phyloP scores from a whole-genome alignment of 148 eudicot species.

The Gaultheria prostrata region DNA sequence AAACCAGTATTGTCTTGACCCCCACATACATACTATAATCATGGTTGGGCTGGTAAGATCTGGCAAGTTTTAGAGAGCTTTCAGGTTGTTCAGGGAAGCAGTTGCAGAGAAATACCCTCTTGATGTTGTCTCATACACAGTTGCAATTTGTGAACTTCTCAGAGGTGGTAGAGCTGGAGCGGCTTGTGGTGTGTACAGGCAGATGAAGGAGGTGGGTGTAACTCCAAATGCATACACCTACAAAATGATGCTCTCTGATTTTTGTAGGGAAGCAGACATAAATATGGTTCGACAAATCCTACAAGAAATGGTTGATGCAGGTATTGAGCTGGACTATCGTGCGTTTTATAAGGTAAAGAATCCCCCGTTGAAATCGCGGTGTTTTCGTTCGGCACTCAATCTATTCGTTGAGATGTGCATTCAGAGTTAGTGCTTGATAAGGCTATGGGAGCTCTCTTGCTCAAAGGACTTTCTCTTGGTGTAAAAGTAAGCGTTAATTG shows the following conservation, averaged over 20 bases:
- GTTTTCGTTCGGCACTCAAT: slow-evolving; percentile 16
- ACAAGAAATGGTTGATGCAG: slow-evolving; percentile 37
- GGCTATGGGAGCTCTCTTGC: slow-evolving; percentile 24
- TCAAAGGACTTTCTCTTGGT: slow-evolving; percentile 24
- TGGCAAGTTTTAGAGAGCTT: too few relatives aligned
- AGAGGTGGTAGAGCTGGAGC: too few relatives aligned
- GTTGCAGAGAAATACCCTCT: too few relatives aligned
- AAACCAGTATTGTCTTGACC: slow-evolving; percentile 29
- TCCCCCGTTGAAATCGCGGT: slow-evolving; percentile 18
- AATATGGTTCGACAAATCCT: slow-evolving; percentile 34
- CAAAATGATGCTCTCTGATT: slow-evolving; percentile 36
- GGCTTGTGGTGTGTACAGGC: slow-evolving; percentile 38
- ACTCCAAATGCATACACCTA: slow-evolving; percentile 35
- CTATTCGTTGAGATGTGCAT: slow-evolving; percentile 32
- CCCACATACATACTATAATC: slow-evolving; percentile 42
- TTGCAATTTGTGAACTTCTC: too few relatives aligned
- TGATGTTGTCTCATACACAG: too few relatives aligned
- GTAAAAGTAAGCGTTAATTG: slow-evolving; percentile 15
- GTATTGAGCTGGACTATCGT: slow-evolving; percentile 22
- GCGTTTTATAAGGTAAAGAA: slow-evolving; percentile 25
- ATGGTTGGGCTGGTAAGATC: slow-evolving; percentile 34
- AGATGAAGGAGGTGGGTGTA: slow-evolving; percentile 46
- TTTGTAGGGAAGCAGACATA: slow-evolving; percentile 36
- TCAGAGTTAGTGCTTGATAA: slow-evolving; percentile 29
- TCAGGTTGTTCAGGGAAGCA: too few relatives aligned